These are phyloP conservation scores for Pestalotiopsis sp. DNA, from an alignment of 2,329 filamentous ascomycete species.

Conservation along the genomic window DNA sequence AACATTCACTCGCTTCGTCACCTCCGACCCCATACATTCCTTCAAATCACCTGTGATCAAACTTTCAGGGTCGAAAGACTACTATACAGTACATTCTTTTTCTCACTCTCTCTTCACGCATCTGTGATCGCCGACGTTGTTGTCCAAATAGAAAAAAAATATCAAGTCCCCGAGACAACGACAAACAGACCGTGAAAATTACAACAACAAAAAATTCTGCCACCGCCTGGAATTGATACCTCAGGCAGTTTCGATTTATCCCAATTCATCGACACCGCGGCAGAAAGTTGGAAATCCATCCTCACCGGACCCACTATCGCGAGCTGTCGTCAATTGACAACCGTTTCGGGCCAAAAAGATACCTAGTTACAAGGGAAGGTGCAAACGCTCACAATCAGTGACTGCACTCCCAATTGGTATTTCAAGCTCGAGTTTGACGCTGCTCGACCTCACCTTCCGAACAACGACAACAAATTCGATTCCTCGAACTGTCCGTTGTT, in stretches of 20 bases:
- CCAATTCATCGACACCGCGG: background rate
- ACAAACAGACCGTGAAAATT: constrained; percentile 6
- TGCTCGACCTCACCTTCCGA: background rate
- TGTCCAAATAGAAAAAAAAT: background rate
- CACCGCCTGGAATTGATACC: constrained; percentile 20
- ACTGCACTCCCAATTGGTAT: background rate
- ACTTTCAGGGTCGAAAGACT: constrained; percentile 24
- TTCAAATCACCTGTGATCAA: constrained; percentile 17
- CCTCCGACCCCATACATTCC: constrained; percentile 14
- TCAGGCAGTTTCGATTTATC: constrained; percentile 17
- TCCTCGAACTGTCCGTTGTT: background rate
- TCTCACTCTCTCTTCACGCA: background rate
- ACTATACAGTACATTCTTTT: constrained; percentile 26
- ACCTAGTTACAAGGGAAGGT: background rate
- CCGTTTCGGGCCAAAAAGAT: background rate
- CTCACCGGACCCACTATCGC: background rate
- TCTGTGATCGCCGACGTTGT: constrained; percentile 33
- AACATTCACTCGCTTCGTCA: constrained; percentile 27
- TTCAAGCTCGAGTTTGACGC: background rate
- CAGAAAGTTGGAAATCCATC: background rate
- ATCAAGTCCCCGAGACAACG: background rate
- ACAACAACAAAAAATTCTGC: constrained; percentile 18
- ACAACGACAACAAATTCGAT: background rate
- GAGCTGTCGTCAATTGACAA: background rate
- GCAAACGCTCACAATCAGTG: background rate